These are phyloP conservation scores for Zygnema circumcarinatum DNA, from an alignment of 139 green algal genomes.

Conservation along the genomic window DNA sequence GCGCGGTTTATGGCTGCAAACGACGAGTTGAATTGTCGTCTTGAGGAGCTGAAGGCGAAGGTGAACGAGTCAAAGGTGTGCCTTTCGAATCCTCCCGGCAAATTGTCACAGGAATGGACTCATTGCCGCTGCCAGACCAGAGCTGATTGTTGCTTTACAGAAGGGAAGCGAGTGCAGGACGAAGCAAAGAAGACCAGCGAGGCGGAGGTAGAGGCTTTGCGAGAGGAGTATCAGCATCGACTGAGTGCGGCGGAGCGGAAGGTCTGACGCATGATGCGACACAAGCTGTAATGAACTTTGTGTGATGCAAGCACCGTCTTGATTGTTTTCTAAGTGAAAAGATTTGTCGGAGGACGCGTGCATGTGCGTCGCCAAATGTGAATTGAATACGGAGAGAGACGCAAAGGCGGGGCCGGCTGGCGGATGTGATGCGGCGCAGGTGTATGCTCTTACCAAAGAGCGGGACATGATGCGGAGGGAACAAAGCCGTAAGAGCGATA, in stretches of 20 bases:
- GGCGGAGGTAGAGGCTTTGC: slow-evolving; percentile 52
- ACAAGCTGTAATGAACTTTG: neutral
- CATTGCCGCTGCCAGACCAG: neutral
- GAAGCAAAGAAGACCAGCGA: slow-evolving; percentile 26
- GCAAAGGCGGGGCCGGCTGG: too few relatives aligned
- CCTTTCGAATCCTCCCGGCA: neutral
- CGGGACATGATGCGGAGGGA: slow-evolving; percentile 83
- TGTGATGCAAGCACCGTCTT: neutral
- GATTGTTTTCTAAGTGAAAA: neutral
- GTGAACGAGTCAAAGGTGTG: neutral
- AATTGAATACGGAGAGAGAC: too few relatives aligned
- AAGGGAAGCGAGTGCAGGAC: neutral
- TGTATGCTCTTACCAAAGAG: slow-evolving; percentile 92
- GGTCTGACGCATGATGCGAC: slow-evolving; percentile 27
- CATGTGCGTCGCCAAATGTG: too few relatives aligned
- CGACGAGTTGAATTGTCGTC: slow-evolving; percentile 34
- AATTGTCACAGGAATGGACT: too few relatives aligned
- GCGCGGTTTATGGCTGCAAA: slow-evolving; percentile 20
- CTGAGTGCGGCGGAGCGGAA: slow-evolving; percentile 59
- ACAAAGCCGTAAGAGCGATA: slow-evolving; percentile 72
- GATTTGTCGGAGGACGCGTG: neutral
- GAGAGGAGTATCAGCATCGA: slow-evolving; percentile 56
- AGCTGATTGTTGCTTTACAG: neutral
- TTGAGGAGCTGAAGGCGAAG: slow-evolving; percentile 44
- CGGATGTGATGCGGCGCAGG: too few relatives aligned